Percentiles rank a stretch among this genome's conserved stretches.
Evolutionary conservation across 2,329 filamentous ascomycete species (phyloP).

Genomic region (Arthrobotrys musiformis): DNA sequence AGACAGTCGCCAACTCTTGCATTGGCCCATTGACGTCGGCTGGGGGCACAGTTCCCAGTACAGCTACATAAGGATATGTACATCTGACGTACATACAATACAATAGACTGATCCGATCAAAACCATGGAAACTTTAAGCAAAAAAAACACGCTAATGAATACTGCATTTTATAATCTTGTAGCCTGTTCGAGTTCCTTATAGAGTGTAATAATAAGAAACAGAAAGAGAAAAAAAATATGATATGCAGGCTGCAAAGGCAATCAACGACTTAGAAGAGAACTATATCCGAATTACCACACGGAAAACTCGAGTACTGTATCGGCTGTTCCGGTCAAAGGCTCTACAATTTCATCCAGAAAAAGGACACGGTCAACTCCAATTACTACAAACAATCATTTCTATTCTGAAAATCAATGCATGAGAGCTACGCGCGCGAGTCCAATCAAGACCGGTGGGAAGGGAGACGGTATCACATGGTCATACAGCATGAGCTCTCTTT

Average conservation of each 20-base stretch:
- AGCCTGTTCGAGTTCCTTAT: background rate
- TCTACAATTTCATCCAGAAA: conserved; percentile 7
- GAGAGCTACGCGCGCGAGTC: background rate
- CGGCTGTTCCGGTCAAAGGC: conserved; percentile 31
- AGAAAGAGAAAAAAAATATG: background rate
- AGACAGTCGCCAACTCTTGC: background rate
- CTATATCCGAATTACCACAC: background rate
- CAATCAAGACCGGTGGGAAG: too few species aligned
- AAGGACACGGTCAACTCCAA: background rate
- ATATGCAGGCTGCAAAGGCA: background rate
- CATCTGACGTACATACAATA: conserved; percentile 5
- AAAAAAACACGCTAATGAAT: background rate
- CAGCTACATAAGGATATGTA: background rate
- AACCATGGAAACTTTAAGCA: background rate
- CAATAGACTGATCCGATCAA: background rate
- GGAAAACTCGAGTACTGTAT: background rate
- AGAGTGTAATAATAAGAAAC: background rate
- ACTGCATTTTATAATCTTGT: background rate
- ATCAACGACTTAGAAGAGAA: background rate
- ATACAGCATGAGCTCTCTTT: background rate
- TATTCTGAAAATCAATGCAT: conserved; percentile 24
- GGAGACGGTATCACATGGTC: conserved; percentile 13
- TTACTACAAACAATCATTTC: background rate
- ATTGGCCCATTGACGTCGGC: background rate
- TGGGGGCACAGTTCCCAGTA: conserved; percentile 1